Evolutionary conservation across 1,284 basidiomycete genomes (phyloP).

Genomic region (Pseudozyma thailandica): DNA sequence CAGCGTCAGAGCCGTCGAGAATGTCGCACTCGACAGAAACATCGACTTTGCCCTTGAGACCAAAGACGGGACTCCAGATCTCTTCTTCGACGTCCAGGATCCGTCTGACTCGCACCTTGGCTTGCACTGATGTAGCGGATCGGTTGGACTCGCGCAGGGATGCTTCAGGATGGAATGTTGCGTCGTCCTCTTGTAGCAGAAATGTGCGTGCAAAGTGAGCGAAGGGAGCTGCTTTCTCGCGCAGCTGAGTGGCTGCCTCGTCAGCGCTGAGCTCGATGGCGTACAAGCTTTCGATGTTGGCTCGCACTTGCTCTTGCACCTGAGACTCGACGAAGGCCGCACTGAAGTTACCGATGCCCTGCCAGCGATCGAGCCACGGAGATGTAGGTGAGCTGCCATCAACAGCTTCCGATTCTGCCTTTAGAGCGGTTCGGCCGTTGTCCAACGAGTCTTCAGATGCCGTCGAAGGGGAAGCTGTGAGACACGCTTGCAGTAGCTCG

Average conservation of each 20-base stretch:
- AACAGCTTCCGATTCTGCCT: background rate
- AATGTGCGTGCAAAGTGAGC: constrained; percentile 57
- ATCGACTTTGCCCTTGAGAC: constrained; percentile 94
- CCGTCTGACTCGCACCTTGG: constrained; percentile 41
- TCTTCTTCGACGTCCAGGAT: constrained; percentile 87
- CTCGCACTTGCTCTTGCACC: constrained; percentile 47
- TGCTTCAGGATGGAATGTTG: constrained; percentile 39
- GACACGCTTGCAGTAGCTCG: constrained; percentile 62
- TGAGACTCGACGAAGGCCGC: constrained; percentile 46
- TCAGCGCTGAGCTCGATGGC: constrained; percentile 43
- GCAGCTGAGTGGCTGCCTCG: constrained; percentile 35
- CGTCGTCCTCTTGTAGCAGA: constrained; percentile 31
- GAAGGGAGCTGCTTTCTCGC: constrained; percentile 49
- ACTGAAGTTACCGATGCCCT: constrained; percentile 60
- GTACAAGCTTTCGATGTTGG: constrained; percentile 52
- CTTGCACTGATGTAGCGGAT: background rate
- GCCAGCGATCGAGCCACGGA: constrained; percentile 52
- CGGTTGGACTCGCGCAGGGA: constrained; percentile 24
- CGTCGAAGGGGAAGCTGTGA: constrained; percentile 31
- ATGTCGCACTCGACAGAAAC: constrained; percentile 77
- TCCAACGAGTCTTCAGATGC: background rate
- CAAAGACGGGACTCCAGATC: constrained; percentile 94
- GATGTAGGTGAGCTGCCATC: background rate
- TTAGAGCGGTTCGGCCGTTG: background rate
- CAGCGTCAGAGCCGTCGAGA: constrained; percentile 50